Percentiles rank a stretch among this genome's conserved stretches.
Conservation (phyloP, 2,329 filamentous ascomycete genomes). For the Sporothrix globosa region DNA sequence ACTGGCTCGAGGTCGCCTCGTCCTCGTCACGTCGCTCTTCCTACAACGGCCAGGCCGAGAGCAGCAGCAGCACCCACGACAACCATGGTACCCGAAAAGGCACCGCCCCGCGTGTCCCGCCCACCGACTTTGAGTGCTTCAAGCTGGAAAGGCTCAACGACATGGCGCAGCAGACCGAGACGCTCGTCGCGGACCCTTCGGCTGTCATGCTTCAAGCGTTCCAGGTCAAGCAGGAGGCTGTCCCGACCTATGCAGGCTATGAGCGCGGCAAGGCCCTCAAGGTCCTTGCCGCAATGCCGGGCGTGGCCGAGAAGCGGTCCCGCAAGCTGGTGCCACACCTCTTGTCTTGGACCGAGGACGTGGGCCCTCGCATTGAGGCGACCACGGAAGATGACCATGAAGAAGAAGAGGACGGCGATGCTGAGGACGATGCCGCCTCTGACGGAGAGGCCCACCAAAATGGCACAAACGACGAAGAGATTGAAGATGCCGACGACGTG, state of each 20-base stretch:
- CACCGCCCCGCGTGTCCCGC: conserved; percentile 43
- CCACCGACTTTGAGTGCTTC: conserved; percentile 83
- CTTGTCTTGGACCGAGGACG: conserved; percentile 72
- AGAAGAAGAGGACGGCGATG: conserved; percentile 45
- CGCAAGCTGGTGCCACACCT: conserved; percentile 84
- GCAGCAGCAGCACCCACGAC: conserved; percentile 17
- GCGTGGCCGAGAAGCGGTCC: conserved; percentile 82
- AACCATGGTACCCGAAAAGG: conserved; percentile 35
- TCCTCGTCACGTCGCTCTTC: conserved; percentile 51
- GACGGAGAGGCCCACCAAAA: conserved; percentile 41
- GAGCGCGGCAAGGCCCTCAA: conserved; percentile 78
- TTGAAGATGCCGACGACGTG: conserved; percentile 48
- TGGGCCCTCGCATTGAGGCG: conserved; percentile 35
- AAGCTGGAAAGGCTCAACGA: conserved; percentile 66
- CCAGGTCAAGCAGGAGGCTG: conserved; percentile 62
- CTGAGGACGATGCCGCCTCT: conserved; percentile 42
- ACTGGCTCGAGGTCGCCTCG: conserved; percentile 70
- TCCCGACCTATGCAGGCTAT: conserved; percentile 55
- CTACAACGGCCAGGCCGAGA: conserved; percentile 17
- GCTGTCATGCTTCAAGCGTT: conserved; percentile 67
- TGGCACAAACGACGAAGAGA: conserved; percentile 38
- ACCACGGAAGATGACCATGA: conserved; percentile 41
- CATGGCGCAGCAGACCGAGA: conserved; percentile 55
- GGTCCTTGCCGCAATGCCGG: conserved; percentile 72
- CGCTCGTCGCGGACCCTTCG: conserved; percentile 56